These are phyloP conservation scores for Diplocarpon rosae DNA, from an alignment of 2,329 filamentous ascomycete genomes.

Conservation along the genomic window DNA sequence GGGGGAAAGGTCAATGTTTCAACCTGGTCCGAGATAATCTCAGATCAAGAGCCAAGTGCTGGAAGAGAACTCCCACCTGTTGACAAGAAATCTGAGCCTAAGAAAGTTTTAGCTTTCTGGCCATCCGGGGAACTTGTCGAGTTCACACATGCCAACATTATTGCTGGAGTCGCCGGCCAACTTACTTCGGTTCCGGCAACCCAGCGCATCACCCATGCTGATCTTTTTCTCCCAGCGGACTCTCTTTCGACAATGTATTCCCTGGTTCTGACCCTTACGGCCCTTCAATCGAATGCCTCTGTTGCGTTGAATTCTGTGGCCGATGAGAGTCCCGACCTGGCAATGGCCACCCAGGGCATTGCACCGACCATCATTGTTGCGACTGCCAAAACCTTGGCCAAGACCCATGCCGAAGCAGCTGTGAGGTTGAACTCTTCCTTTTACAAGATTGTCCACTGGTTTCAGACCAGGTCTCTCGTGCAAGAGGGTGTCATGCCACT, in stretches of 20 bases:
- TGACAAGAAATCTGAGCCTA: conserved; percentile 41
- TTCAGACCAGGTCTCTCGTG: conserved; percentile 58
- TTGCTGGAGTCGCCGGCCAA: conserved; percentile 73
- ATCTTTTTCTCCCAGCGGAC: conserved; percentile 78
- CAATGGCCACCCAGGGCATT: conserved; percentile 60
- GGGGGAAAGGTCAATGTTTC: conserved; percentile 66
- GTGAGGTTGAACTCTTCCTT: conserved; percentile 49
- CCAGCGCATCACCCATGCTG: conserved; percentile 62
- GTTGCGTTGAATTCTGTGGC: conserved; percentile 84
- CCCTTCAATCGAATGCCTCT: conserved; percentile 74
- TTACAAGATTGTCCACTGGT: conserved; percentile 57
- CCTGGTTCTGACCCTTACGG: conserved; percentile 67
- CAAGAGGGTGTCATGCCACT: conserved; percentile 64
- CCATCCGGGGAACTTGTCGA: conserved; percentile 60
- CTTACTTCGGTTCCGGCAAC: conserved; percentile 62
- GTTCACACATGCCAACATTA: conserved; percentile 74
- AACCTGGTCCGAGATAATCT: conserved; percentile 88
- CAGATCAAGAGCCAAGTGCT: conserved; percentile 50
- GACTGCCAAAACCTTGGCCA: conserved; percentile 60
- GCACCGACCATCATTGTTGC: conserved; percentile 75
- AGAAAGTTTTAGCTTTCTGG: conserved; percentile 58
- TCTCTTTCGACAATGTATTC: conserved; percentile 71
- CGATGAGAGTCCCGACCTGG: conserved; percentile 58
- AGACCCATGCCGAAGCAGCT: conserved; percentile 53
- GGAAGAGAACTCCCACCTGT: conserved; percentile 53